A percentile compares a stretch with the other conserved stretches of the same genome.
Evolutionary conservation across 2,329 filamentous ascomycete genomes (phyloP).

Genomic region (Ophiocordyceps sinensis): DNA sequence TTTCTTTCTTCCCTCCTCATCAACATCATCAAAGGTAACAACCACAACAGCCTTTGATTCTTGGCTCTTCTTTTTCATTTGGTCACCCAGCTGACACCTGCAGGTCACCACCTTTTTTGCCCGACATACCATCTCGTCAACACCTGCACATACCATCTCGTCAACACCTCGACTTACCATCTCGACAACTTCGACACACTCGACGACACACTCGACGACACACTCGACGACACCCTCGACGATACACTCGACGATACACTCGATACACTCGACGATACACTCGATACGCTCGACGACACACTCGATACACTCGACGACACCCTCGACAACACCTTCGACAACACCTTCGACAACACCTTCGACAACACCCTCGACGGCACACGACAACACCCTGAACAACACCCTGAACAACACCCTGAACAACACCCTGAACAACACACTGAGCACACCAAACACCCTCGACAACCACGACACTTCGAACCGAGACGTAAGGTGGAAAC

Average conservation of each 20-base stretch:
- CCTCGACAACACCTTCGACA: background rate
- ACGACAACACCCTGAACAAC: too few relatives aligned
- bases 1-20: too few relatives aligned
- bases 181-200: too few relatives aligned
- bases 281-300: background rate
- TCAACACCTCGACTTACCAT: too few relatives aligned
- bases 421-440: background rate
- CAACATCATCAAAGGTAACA: too few relatives aligned
- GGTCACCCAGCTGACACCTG: too few relatives aligned
- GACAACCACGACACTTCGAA: background rate
- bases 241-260: background rate
- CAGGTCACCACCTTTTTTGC: background rate
- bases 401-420: background rate
- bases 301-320: background rate
- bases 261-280: too few relatives aligned
- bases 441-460: background rate
- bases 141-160: too few relatives aligned
- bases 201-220: background rate
- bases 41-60: too few relatives aligned
- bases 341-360: background rate
- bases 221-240: background rate
- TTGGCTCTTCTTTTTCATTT: too few relatives aligned
- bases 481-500: background rate
- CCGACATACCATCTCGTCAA: background rate
- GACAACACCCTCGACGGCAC: background rate